These are phyloP conservation scores for Fusarium xyrophilum DNA, from an alignment of 2,329 filamentous ascomycete genomes.

Conservation along the genomic window DNA sequence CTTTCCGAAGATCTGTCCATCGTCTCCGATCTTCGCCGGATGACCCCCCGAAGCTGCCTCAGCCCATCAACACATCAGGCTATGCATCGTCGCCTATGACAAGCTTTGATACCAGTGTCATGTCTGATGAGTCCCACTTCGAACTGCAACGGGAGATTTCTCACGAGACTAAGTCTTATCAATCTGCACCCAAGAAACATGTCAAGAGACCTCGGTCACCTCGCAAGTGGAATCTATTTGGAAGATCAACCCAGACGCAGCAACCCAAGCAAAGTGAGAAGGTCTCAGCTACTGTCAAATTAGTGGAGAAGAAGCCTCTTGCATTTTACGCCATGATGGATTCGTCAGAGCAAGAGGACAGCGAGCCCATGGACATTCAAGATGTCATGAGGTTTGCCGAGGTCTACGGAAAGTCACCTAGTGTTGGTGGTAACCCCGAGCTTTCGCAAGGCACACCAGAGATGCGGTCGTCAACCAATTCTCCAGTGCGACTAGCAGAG, in stretches of 20 bases:
- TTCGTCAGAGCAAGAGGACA: constrained; percentile 61
- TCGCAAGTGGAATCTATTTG: constrained; percentile 69
- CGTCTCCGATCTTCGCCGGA: constrained; percentile 56
- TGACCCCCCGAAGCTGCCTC: constrained; percentile 56
- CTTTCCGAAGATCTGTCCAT: constrained; percentile 62
- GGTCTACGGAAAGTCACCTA: constrained; percentile 42
- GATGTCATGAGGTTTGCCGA: constrained; percentile 60
- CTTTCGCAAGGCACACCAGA: constrained; percentile 23
- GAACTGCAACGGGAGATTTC: constrained; percentile 50
- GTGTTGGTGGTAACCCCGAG: constrained; percentile 22
- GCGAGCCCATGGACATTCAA: constrained; percentile 49
- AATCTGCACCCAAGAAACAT: constrained; percentile 58
- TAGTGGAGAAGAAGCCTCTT: constrained; percentile 58
- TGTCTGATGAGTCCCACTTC: constrained; percentile 63
- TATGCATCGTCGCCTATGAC: constrained; percentile 58
- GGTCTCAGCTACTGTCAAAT: constrained; percentile 58
- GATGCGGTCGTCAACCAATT: constrained; percentile 16
- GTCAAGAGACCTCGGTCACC: constrained; percentile 63
- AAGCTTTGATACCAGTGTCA: constrained; percentile 63
- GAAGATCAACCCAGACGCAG: constrained; percentile 57
- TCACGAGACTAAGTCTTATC: constrained; percentile 41
- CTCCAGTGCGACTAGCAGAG: constrained; percentile 9
- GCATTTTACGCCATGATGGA: constrained; percentile 70
- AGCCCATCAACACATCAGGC: constrained; percentile 58
- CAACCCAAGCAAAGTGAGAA: constrained; percentile 50